phyloP scores from a whole-genome alignment of 2,329 filamentous ascomycete genomes.

The Venturia carpophila region DNA sequence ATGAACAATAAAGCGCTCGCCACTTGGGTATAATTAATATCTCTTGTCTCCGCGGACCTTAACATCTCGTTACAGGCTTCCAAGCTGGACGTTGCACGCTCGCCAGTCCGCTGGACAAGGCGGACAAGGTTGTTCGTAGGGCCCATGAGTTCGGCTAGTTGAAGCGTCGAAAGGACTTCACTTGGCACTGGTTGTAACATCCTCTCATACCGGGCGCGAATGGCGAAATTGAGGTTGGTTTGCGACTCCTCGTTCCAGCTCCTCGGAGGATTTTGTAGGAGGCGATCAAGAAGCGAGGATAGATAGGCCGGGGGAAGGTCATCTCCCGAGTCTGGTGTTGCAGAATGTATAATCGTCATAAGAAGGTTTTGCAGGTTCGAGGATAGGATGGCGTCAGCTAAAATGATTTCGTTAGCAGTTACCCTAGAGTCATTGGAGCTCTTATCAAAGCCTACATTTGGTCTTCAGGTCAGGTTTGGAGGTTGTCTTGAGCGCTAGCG shows the following conservation, averaged over 20 bases:
- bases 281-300: slow-evolving; percentile 72
- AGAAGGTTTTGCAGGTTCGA: slow-evolving; percentile 72
- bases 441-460: slow-evolving; percentile 58
- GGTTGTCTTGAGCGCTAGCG: slow-evolving; percentile 80
- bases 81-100: slow-evolving; percentile 65
- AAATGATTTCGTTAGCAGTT: slow-evolving; percentile 19
- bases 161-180: slow-evolving; percentile 61
- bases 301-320: slow-evolving; percentile 64
- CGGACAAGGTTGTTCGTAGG: slow-evolving; percentile 55
- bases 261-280: slow-evolving; percentile 77
- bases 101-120: slow-evolving; percentile 64
- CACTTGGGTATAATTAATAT: slow-evolving; percentile 73
- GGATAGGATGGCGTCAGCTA: slow-evolving; percentile 84
- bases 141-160: slow-evolving; percentile 58
- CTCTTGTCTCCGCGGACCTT: slow-evolving; percentile 48
- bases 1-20: slow-evolving; percentile 69
- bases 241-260: slow-evolving; percentile 73
- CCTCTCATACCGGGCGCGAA: slow-evolving; percentile 56
- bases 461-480: slow-evolving; percentile 73
- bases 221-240: slow-evolving; percentile 58
- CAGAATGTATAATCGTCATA: slow-evolving; percentile 58
- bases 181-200: slow-evolving; percentile 48
- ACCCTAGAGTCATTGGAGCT: neutral
- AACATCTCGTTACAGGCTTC: slow-evolving; percentile 59
- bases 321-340: slow-evolving; percentile 50